Evolutionary conservation across 768 basidiomycete species (phyloP).

Genomic region (Phanerodontia chrysosporium): DNA sequence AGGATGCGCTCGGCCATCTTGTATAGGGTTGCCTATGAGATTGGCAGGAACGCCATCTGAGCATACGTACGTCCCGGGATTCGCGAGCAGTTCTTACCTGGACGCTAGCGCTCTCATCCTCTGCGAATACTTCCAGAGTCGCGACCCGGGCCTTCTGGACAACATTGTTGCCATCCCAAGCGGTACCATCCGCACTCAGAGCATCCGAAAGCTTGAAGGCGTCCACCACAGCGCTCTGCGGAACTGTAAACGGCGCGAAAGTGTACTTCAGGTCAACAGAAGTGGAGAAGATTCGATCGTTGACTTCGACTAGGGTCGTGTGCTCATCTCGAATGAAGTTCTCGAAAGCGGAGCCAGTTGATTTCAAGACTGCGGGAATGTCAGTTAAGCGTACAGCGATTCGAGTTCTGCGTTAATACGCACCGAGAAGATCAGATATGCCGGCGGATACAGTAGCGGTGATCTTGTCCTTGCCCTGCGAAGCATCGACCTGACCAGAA

Average conservation of each 20-base stretch:
- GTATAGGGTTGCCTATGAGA: conserved; percentile 78
- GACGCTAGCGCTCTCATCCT: conserved; percentile 87
- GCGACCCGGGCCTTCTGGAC: conserved; percentile 47
- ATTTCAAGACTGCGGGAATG: conserved; percentile 68
- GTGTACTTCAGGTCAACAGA: conserved; percentile 74
- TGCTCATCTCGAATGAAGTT: conserved; percentile 81
- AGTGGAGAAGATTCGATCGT: conserved; percentile 90
- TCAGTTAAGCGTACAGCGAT: not conserved
- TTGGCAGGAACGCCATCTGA: not conserved
- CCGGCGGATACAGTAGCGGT: conserved; percentile 63
- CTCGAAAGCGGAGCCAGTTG: conserved; percentile 81
- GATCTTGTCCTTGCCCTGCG: conserved; percentile 56
- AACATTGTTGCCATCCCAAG: conserved; percentile 59
- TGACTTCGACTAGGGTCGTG: conserved; percentile 80
- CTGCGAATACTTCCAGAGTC: conserved; percentile 80
- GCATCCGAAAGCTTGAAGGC: conserved; percentile 36
- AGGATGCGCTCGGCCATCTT: conserved; percentile 81
- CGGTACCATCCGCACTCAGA: conserved; percentile 34
- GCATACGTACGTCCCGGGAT: too few species aligned
- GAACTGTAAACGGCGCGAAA: conserved; percentile 47
- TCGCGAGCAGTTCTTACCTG: too few species aligned
- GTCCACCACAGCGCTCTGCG: conserved; percentile 39
- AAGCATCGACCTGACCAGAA: conserved; percentile 54
- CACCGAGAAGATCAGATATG: conserved; percentile 77
- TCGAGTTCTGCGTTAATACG: conserved; percentile 1